A percentile compares a stretch with the other conserved stretches of the same genome.
These are phyloP conservation scores for Nannochloropsis gaditana DNA, from an alignment of 108 stramenopile genomes.

Conservation along the genomic window DNA sequence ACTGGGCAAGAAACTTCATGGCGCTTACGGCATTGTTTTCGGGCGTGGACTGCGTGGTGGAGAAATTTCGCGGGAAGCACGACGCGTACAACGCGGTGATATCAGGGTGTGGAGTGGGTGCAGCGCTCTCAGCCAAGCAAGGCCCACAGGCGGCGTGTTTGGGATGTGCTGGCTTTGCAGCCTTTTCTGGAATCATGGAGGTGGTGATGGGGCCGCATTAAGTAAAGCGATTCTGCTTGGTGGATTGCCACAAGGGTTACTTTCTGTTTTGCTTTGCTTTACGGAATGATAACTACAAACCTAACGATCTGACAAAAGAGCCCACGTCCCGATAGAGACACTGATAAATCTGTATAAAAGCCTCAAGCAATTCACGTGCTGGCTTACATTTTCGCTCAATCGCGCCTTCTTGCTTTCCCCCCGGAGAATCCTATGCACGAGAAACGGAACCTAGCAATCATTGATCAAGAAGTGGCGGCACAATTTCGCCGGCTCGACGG, in stretches of 20 bases:
- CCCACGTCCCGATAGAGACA: too few species aligned
- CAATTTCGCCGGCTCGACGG: too few species aligned
- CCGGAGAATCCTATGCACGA: too few species aligned
- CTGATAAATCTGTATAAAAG: too few species aligned
- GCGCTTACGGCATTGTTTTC: constrained; percentile 52
- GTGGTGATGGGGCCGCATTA: constrained; percentile 46
- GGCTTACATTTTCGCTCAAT: too few species aligned
- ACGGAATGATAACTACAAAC: too few species aligned
- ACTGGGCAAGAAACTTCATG: constrained; percentile 51
- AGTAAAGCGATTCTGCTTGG: not conserved
- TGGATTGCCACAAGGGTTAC: not conserved
- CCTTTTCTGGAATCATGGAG: constrained; percentile 49
- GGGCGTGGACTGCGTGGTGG: constrained; percentile 54
- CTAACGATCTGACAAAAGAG: too few species aligned
- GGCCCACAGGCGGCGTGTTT: constrained; percentile 52
- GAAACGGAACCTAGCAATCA: too few species aligned
- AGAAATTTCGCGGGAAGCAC: constrained; percentile 55
- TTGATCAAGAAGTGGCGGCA: too few species aligned
- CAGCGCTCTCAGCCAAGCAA: constrained; percentile 46
- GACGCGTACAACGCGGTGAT: constrained; percentile 50
- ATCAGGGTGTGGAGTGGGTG: constrained; percentile 52
- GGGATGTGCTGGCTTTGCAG: constrained; percentile 54
- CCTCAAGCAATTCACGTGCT: too few species aligned
- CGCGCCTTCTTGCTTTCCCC: too few species aligned
- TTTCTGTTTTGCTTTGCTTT: not conserved